Base-by-base conservation (phyloP, 139 green algal species). In the Chlamydomonas sp. region DNA sequence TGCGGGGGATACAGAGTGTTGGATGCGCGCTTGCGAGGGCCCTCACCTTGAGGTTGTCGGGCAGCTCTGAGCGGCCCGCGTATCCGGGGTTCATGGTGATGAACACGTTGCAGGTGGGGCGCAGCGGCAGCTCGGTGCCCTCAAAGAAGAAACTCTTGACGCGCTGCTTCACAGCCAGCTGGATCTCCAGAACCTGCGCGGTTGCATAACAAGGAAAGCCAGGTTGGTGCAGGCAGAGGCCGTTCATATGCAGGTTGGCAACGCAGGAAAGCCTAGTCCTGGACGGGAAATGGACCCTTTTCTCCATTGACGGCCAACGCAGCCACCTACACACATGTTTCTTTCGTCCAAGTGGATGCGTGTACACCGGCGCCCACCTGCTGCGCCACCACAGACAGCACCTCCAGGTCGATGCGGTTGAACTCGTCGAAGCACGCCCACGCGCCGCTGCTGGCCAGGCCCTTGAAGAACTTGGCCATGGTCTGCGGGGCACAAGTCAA, bases 61-160 rank as follows among this genome's bases (percentile, higher is more conserved):
- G 95, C 84, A 97, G 94, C 93, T 97, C 95, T 15, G 93, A 96
- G 60, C 95, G 90, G 58, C 85, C 88, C 1, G 85, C 94, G 74
- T 96, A 97, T n/a, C 95, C 95, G 5, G 94, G 95, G 90, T 97
- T 97, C 95, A 97, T 97, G 77, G 95, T 97, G 91, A 97, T 97
- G 91, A 97, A 97, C 4, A 93, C 95, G 77, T 95, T 96, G 93
- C 95, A 97, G 49, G 92, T 95, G 80, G 93, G 94, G 10, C 92
- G 90, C 80, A 97, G 90, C 73, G 86, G 85, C 60, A 97, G 92
- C 93, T 96, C 93, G 2, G 75, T 94, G 88, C 94, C 95, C 91
- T 97, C 95, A 83, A 97, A 97, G 14, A 95, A 82, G 77, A 97
- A 96, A 7, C 75, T 72, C 84, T 88, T 88, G n/a, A 96, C 89